These are phyloP conservation scores for Apiospora malaysiana DNA, from an alignment of 2,329 filamentous ascomycete species.

Conservation along the genomic window DNA sequence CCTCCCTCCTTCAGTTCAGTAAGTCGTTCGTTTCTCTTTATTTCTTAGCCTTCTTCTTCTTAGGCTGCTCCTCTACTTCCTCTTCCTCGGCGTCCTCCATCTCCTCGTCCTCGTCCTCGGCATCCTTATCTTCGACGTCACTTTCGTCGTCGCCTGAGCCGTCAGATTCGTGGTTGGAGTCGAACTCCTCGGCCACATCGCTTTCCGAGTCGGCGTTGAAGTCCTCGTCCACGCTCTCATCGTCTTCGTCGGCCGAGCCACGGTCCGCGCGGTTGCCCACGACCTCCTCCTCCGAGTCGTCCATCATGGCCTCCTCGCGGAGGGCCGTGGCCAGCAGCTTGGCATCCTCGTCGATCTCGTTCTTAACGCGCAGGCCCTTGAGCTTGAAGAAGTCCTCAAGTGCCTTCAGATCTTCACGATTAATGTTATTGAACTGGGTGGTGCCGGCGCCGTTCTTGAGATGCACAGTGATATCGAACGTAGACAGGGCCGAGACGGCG, in stretches of 20 bases:
- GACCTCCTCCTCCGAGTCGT: slow-evolving; percentile 83
- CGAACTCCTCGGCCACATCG: slow-evolving; percentile 95
- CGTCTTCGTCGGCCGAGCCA: slow-evolving; percentile 93
- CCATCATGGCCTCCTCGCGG: slow-evolving; percentile 71
- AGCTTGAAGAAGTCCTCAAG: slow-evolving; percentile 98
- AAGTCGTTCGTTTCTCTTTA: neutral
- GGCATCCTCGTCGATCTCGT: slow-evolving; percentile 96
- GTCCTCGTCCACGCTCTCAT: slow-evolving; percentile 94
- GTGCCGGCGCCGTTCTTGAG: slow-evolving; percentile 87
- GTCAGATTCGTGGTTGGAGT: slow-evolving; percentile 87
- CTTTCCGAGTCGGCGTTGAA: slow-evolving; percentile 92
- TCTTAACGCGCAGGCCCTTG: slow-evolving; percentile 95
- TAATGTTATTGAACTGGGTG: slow-evolving; percentile 98
- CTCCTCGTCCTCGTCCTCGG: slow-evolving; percentile 58
- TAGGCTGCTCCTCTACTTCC: slow-evolving; percentile 46
- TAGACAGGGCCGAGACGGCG: slow-evolving; percentile 89
- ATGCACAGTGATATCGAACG: slow-evolving; percentile 94
- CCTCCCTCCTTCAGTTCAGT: neutral
- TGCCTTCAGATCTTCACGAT: slow-evolving; percentile 94
- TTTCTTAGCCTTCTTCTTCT: slow-evolving; percentile 29
- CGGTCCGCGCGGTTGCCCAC: slow-evolving; percentile 74
- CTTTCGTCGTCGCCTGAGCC: slow-evolving; percentile 73
- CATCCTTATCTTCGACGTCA: slow-evolving; percentile 59
- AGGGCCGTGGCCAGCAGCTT: slow-evolving; percentile 80
- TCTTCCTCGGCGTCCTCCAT: slow-evolving; percentile 49